phyloP scores from a whole-genome alignment of 805 yeast genomes.

The Saccharomycopsis schoenii region DNA sequence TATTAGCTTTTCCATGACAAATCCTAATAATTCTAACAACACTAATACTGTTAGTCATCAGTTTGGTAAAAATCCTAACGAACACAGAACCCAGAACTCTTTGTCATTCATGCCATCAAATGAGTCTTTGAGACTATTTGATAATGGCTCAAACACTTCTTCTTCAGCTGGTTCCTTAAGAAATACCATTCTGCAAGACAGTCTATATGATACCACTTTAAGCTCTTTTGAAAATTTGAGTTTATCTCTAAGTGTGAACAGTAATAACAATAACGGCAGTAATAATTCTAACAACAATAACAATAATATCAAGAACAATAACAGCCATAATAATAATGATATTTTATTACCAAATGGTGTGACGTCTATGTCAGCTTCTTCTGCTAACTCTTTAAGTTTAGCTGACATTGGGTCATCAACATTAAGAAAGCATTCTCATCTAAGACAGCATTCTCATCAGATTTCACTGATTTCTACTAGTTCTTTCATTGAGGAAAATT shows the following conservation, averaged over 20 bases:
- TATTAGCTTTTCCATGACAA: not conserved
- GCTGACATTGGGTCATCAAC: not conserved
- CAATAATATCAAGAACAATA: not conserved
- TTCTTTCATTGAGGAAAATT: not conserved
- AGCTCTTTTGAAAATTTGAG: not conserved
- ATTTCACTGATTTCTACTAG: not conserved
- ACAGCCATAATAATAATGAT: not conserved
- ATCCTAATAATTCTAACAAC: not conserved
- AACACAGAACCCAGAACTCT: not conserved
- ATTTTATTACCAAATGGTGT: not conserved
- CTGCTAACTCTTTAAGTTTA: not conserved
- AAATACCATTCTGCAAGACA: constrained; percentile 3
- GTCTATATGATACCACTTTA: not conserved
- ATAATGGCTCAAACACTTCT: not conserved
- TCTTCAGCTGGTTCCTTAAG: constrained; percentile 2
- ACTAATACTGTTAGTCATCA: not conserved
- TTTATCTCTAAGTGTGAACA: not conserved
- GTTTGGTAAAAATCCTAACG: not conserved
- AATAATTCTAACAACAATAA: not conserved
- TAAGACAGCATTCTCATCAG: not conserved
- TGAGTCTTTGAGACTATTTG: constrained; percentile 9
- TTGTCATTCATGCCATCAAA: constrained; percentile 9
- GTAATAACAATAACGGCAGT: not conserved
- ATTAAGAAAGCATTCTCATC: not conserved
- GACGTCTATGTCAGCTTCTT: not conserved